Conservation (phyloP, 2,329 filamentous ascomycete species). For the Colletotrichum lentis region DNA sequence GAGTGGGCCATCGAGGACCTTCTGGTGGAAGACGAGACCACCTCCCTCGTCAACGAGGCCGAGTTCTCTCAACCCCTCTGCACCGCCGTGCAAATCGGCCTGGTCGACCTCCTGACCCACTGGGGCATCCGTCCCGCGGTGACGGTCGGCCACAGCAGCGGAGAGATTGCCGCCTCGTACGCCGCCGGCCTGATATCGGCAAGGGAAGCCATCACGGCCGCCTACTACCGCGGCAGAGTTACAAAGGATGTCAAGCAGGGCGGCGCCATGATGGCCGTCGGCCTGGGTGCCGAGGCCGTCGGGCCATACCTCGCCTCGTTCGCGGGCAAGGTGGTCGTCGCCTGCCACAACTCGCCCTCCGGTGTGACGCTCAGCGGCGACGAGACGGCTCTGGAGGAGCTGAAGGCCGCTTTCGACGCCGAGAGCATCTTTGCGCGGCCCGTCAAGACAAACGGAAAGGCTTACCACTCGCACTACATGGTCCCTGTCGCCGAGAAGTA, state of each 20-base stretch:
- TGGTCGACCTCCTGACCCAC: conserved; percentile 43
- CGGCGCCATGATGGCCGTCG: conserved; percentile 21
- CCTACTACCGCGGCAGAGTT: conserved; percentile 40
- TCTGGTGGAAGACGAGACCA: conserved; percentile 21
- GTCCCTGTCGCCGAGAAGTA: conserved; percentile 25
- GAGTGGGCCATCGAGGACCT: conserved; percentile 37
- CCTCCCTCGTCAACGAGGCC: conserved; percentile 19
- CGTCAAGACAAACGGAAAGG: conserved; percentile 45
- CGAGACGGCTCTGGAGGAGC: conserved; percentile 31
- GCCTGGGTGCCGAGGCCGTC: neutral
- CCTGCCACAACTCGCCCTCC: conserved; percentile 44
- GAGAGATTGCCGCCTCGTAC: conserved; percentile 38
- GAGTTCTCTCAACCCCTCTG: conserved; percentile 45
- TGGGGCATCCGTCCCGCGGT: conserved; percentile 27
- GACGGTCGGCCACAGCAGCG: conserved; percentile 38
- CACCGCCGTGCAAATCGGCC: conserved; percentile 48
- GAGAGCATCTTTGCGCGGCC: neutral
- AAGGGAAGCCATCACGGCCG: conserved; percentile 34
- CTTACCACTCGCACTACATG: conserved; percentile 55
- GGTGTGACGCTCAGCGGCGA: conserved; percentile 44
- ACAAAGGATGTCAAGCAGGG: neutral
- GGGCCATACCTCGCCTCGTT: conserved; percentile 38
- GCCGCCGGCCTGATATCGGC: conserved; percentile 32
- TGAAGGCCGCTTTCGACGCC: conserved; percentile 39
- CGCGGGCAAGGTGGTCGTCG: conserved; percentile 40